Percentiles rank a stretch among this genome's conserved stretches.
These are phyloP conservation scores for Rhododendron ferrugineum DNA, from an alignment of 148 eudicot species.

Conservation along the genomic window DNA sequence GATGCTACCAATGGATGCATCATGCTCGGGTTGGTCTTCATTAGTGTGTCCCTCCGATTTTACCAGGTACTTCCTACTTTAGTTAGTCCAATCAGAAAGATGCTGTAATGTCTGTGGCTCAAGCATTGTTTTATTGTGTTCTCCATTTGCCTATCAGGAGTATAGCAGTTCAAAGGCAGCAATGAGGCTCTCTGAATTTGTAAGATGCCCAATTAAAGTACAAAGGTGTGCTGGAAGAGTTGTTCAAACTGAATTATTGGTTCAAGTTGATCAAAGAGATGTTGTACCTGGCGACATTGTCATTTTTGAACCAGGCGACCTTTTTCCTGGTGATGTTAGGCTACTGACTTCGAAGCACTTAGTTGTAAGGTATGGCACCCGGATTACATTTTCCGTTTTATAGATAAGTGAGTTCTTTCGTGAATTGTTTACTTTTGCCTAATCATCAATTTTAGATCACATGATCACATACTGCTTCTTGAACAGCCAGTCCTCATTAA, in stretches of 20 bases:
- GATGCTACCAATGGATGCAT: slow-evolving; percentile 42
- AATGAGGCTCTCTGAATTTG: slow-evolving; percentile 42
- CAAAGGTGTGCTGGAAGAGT: slow-evolving; percentile 50
- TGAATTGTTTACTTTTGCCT: slow-evolving; percentile 8
- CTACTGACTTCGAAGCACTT: slow-evolving; percentile 40
- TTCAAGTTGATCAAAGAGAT: slow-evolving; percentile 48
- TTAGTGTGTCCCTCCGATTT: slow-evolving; percentile 51
- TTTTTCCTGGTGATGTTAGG: slow-evolving; percentile 52
- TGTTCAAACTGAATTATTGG: slow-evolving; percentile 35
- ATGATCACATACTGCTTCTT: slow-evolving; percentile 22
- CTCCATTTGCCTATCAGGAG: slow-evolving; percentile 24
- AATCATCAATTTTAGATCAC: slow-evolving; percentile 12
- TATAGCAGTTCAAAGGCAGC: slow-evolving; percentile 51
- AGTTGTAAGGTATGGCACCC: slow-evolving; percentile 38
- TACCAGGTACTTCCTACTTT: slow-evolving; percentile 29
- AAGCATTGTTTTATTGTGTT: not conserved
- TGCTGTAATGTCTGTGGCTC: not conserved
- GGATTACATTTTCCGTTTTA: not conserved
- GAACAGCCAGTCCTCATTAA: slow-evolving; percentile 50
- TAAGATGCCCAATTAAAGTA: slow-evolving; percentile 44
- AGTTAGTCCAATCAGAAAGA: not conserved
- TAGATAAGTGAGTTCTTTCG: slow-evolving; percentile 8
- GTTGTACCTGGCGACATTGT: slow-evolving; percentile 47
- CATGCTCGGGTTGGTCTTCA: slow-evolving; percentile 43
- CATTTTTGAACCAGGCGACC: slow-evolving; percentile 44